Evolutionary conservation across 768 basidiomycete species (phyloP), one percentile per base, ranked within the genome.

Genomic region (Termitomyces sp.): DNA sequence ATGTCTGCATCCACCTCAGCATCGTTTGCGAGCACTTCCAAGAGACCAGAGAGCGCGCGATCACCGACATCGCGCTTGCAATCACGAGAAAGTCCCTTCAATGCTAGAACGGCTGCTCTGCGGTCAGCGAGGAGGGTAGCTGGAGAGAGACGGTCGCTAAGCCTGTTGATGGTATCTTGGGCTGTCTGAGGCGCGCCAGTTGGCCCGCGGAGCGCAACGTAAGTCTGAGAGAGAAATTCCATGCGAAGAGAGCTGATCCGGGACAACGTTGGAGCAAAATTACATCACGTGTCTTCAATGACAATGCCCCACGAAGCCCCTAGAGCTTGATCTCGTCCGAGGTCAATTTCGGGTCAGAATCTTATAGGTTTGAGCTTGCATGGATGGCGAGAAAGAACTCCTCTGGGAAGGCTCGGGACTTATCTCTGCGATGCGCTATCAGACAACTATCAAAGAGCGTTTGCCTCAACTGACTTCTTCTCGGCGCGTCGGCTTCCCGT

Each of bases 1-100:
- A 90, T 91, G 63, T 98, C 97, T 5, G 85, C 77, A 68, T 99
- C 97, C 50, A 93, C 81, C 61, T 91, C 86, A 0, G 93, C 90
- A 66, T 98, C 95, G 57, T 89, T 89, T 64, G 87, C 80, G 32
- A 98, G 74, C 32, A 92, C 88, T 28, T 88, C 85, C 3, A 97
- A 66, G 17, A 98, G 80, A 3, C 90, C 88, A 9, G 79, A 72
- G 8, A 98, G 76, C 1, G 93, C 89, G 45, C 78, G 77, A 58
- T 82, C 78, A 15, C 93, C 94, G 21, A 98, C 90, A 56, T 97
- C 92, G 57, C 85, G 78, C 68, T 90, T 95, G 76, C 89, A 93
- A 69, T 97, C 95, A 56, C 94, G 82, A 45, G 87, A 77, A 51
- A 98, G 84, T 21, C 95, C 96, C 68, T 98, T 98, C 60, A 99